phyloP scores from a whole-genome alignment of 352 stramenopile species.

The Globisporangium abappressorium region DNA sequence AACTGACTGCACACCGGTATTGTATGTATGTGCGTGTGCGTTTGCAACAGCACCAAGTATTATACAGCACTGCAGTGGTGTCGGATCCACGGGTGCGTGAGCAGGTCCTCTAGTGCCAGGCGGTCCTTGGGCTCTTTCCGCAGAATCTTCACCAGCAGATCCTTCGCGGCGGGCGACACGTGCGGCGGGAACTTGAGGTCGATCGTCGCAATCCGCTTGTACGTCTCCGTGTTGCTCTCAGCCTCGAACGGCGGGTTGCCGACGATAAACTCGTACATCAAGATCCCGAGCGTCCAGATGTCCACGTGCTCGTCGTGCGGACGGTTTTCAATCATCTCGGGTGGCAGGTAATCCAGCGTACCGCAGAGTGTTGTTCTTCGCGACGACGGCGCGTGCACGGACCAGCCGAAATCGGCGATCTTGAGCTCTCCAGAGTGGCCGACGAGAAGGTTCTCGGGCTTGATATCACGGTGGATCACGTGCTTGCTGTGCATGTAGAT shows the following conservation, averaged over 20 bases:
- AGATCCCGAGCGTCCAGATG: slow-evolving; percentile 97
- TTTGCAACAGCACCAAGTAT: background rate
- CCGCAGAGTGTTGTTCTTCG: slow-evolving; percentile 98
- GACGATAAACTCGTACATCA: slow-evolving; percentile 99
- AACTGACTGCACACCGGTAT: background rate
- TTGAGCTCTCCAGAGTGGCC: slow-evolving; percentile 96
- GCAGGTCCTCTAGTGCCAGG: slow-evolving; percentile 90
- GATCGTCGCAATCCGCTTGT: slow-evolving; percentile 94
- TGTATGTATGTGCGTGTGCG: background rate
- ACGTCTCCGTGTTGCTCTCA: slow-evolving; percentile 95
- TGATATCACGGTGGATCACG: slow-evolving; percentile 99
- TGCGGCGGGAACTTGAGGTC: slow-evolving; percentile 95
- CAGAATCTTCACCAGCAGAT: slow-evolving; percentile 93
- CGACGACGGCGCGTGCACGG: slow-evolving; percentile 96
- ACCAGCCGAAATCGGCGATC: slow-evolving; percentile 99
- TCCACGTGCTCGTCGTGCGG: slow-evolving; percentile 97
- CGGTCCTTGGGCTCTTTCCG: slow-evolving; percentile 95
- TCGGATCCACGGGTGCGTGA: slow-evolving; percentile 95
- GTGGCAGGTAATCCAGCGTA: slow-evolving; percentile 98
- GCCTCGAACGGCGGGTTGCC: slow-evolving; percentile 98
- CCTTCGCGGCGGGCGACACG: slow-evolving; percentile 90
- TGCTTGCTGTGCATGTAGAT: slow-evolving; percentile 99
- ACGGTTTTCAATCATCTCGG: slow-evolving; percentile 99
- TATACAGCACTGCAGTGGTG: slow-evolving; percentile 44
- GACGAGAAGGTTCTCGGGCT: slow-evolving; percentile 98